Base-by-base conservation (phyloP, 345 rosid species). In the Brassica nigra region DNA sequence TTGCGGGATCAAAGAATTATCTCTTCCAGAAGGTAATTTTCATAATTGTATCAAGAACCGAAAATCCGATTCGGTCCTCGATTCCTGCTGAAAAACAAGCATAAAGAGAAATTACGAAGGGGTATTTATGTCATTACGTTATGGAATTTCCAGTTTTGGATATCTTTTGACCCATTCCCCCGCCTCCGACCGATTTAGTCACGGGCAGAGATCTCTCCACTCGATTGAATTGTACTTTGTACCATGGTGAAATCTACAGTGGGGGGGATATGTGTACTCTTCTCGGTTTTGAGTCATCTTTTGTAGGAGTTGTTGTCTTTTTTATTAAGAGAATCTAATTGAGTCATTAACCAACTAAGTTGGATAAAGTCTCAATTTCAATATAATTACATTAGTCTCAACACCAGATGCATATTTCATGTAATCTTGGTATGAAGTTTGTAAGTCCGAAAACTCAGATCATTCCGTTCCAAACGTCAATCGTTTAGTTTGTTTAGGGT, bases 121-220 rank as follows among this genome's bases (percentile, higher is more conserved):
- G 77, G 62, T 66, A 29, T 0, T 39, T 66, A 16, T 72, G 81
- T 72, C 54, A 57, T 55, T 72, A 39, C 12, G 14, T 55, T 3
- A 1, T 30, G 12, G 27, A 52, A 54, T 29, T 55, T 65, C 67
- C 15, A 39, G 36, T 78, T 66, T 55, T 66, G 54, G 77, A 72
- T 64, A 16, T 12, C 37, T 47, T 71, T 78, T 78, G 72, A 64
- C 77, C 6, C 72, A 65, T 71, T 78, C 81, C 54, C 54, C 61
- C 16, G 33, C 65, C 58, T 71, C 71, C 55, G 55, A 77, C 71
- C 55, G 55, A 31, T 70, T 68, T 77, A 34, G 36, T 52, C 57
- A 52, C 57, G 57, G 57, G 57, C 57, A 52, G 57, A 37, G 44
- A 52, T 52, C 57, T 52, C 57, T 52, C 57, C 4, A 10, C 5